A percentile compares a stretch with the other conserved stretches of the same genome.
Conservation (phyloP, 129 eudicot species). For the Pulicaria dysenterica region DNA sequence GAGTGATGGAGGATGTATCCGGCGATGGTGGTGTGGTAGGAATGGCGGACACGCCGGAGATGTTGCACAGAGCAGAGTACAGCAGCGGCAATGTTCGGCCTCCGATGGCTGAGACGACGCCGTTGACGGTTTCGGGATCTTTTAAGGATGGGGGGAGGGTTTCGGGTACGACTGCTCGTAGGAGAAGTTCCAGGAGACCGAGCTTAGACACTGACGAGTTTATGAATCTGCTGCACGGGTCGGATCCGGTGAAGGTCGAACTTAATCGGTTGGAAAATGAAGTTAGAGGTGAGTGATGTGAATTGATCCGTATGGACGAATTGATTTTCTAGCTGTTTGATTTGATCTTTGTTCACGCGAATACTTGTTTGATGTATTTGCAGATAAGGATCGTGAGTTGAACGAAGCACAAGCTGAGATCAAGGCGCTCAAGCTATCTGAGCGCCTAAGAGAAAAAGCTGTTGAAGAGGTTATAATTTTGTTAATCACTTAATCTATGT, state of each 20-base stretch:
- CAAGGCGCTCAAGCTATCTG: conserved; percentile 80
- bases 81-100: conserved; percentile 53
- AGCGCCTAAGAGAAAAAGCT: conserved; percentile 81
- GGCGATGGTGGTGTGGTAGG: conserved; percentile 49
- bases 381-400: conserved; percentile 87
- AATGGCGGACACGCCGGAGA: conserved; percentile 41
- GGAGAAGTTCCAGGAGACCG: conserved; percentile 67
- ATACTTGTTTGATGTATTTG: conserved; percentile 28
- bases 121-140: conserved; percentile 60
- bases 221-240: conserved; percentile 81
- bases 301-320: conserved; percentile 40
- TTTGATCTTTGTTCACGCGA: not conserved
- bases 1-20: conserved; percentile 59
- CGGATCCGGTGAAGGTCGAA: conserved; percentile 98
- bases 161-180: conserved; percentile 44
- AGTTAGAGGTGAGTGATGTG: conserved; percentile 74
- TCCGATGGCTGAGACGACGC: conserved; percentile 37
- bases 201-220: conserved; percentile 92
- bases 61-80: conserved; percentile 38
- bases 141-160: conserved; percentile 52
- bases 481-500: not conserved
- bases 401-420: conserved; percentile 85
- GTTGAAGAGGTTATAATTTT: conserved; percentile 75
- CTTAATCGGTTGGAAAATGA: conserved; percentile 94
- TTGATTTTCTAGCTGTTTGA: conserved; percentile 7